phyloP scores from a whole-genome alignment of 2,329 filamentous ascomycete species.

The Hypomyces rosellus region DNA sequence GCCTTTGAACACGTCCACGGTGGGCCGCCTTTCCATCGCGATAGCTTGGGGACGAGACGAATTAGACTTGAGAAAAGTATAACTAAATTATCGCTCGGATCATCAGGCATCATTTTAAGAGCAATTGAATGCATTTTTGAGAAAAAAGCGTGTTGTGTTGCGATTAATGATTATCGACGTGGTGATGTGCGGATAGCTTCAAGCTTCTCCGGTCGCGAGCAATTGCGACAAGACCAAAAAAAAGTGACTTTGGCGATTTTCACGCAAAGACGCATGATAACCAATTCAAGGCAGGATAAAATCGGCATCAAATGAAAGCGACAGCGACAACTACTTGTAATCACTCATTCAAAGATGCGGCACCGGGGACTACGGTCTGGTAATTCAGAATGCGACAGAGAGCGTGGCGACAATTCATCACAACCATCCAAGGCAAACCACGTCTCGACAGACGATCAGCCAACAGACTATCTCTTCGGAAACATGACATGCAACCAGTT shows the following conservation, averaged over 20 bases:
- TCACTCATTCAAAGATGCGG: constrained; percentile 3
- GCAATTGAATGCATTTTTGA: neutral
- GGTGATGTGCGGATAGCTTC: constrained; percentile 29
- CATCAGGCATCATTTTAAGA: neutral
- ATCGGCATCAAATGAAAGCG: constrained; percentile 14
- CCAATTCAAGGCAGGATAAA: constrained; percentile 9
- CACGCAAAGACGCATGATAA: constrained; percentile 12
- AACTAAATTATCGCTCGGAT: neutral
- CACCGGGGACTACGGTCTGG: constrained; percentile 10
- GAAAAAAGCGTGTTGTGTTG: constrained; percentile 12
- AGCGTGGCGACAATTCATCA: constrained; percentile 14
- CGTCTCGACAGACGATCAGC: constrained; percentile 10
- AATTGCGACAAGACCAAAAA: neutral
- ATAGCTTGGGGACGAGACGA: neutral
- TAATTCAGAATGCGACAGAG: constrained; percentile 29
- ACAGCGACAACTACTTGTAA: constrained; percentile 1
- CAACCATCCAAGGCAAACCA: constrained; percentile 14
- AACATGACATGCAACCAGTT: constrained; percentile 1
- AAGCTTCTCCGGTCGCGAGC: constrained; percentile 10
- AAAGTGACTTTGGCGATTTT: constrained; percentile 23
- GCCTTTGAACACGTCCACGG: constrained; percentile 8
- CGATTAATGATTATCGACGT: constrained; percentile 14
- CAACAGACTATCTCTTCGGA: neutral
- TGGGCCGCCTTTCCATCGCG: constrained; percentile 5
- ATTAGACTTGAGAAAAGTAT: neutral